Conservation (phyloP, 345 rosid genomes). For the Pelargonium nanum region DNA sequence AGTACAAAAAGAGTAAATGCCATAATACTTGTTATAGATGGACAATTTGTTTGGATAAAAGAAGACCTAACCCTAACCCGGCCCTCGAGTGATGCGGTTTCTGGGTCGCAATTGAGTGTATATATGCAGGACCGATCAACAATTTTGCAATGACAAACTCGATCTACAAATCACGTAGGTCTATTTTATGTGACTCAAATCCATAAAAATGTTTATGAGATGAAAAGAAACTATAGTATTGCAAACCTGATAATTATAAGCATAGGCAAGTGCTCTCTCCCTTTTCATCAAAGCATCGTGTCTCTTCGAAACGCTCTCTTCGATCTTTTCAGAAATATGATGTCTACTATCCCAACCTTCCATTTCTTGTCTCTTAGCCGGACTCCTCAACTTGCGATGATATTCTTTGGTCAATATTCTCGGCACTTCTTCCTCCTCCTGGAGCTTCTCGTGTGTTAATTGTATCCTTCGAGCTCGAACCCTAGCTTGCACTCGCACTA, state of each 20-base stretch:
- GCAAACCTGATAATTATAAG: conserved; percentile 70
- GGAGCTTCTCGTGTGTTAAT: conserved; percentile 41
- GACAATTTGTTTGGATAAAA: too few relatives aligned
- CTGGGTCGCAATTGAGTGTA: too few relatives aligned
- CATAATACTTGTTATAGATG: too few relatives aligned
- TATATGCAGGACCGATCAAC: too few relatives aligned
- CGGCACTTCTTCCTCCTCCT: conserved; percentile 16
- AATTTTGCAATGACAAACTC: too few relatives aligned
- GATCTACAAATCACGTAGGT: too few relatives aligned
- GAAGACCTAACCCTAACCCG: too few relatives aligned
- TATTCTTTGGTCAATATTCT: conserved; percentile 12
- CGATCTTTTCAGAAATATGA: conserved; percentile 27
- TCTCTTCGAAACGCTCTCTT: conserved; percentile 36
- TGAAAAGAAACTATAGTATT: background rate
- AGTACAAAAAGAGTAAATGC: too few relatives aligned
- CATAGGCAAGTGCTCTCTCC: conserved; percentile 95
- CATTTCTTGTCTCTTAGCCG: conserved; percentile 19
- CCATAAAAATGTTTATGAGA: background rate
- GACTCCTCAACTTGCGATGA: conserved; percentile 19
- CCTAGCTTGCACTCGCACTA: conserved; percentile 68
- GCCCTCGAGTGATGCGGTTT: too few relatives aligned
- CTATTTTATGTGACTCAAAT: too few relatives aligned
- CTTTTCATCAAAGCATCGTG: conserved; percentile 54
- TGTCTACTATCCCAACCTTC: conserved; percentile 30
- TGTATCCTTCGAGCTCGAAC: conserved; percentile 75